Base-by-base conservation (phyloP, 768 basidiomycete genomes). In the Amyloporia xantha region DNA sequence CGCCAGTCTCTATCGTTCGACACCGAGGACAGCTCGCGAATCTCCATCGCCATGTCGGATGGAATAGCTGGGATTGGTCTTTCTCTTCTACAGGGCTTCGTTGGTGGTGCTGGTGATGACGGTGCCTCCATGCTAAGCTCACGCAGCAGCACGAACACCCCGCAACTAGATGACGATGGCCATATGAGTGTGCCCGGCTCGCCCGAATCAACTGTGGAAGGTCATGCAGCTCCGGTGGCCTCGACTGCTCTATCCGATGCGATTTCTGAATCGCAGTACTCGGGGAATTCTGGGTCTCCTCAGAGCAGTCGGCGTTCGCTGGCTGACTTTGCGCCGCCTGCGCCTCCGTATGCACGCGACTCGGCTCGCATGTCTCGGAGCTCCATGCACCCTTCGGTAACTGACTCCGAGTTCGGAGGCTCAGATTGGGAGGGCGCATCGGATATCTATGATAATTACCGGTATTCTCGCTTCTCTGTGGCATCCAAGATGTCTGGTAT, bases 371-470 rank as follows among this genome's bases (percentile, higher is more conserved):
- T 5, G 37, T 39, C 47, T 41, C 46, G 46, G 2, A 49, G 28
- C 48, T n/a, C 41, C 13, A 11, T 50, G 50, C 41, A 20, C 40
- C 55, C 42, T 21, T 58, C 51, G 35, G 39, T 42, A 9, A 37
- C 47, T n/a, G 52, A 59, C 25, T 57, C 64, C 23, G 61, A 58
- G 28, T 57, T 58, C 20, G 57, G 54, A 1, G 68, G 67, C 1
- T 69, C 71, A 25, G 69, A 82, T 47, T 86, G 84, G 78, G 86
- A 87, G 46, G 79, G 78, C 20, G 79, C 76, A 7, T 73, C 72
- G 1, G 84, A 87, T 54, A 87, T 90, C 44, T 90, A 90, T 53
- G 87, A 90, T 62, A 78, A 86, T 52, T 90, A 90, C 60, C 74
- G 83, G 20, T 87, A 87, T 54, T 85, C 84, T 17, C 69, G 81